Conservation (phyloP, 2,329 filamentous ascomycete genomes). For the Aspergillus awamori region DNA sequence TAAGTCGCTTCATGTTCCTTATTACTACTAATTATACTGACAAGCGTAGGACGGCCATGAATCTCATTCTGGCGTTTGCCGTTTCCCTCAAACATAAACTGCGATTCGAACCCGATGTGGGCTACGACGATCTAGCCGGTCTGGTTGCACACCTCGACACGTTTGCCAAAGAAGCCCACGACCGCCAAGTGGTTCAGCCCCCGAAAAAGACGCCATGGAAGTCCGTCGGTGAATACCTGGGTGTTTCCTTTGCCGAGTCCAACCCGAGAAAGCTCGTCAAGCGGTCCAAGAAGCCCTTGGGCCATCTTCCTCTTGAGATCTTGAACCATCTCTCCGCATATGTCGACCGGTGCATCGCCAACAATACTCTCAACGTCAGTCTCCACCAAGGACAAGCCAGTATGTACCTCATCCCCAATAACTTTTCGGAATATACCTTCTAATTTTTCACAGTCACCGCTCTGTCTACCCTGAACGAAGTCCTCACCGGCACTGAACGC, state of each 20-base stretch:
- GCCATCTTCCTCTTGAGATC: constrained; percentile 83
- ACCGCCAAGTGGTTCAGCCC: constrained; percentile 40
- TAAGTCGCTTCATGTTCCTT: constrained; percentile 25
- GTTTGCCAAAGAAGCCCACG: constrained; percentile 65
- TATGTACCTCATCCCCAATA: constrained; percentile 21
- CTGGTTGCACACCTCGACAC: constrained; percentile 74
- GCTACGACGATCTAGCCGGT: constrained; percentile 72
- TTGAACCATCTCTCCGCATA: constrained; percentile 71
- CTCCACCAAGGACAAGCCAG: constrained; percentile 44
- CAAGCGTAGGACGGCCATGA: constrained; percentile 61
- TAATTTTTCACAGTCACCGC: constrained; percentile 53
- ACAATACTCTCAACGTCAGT: constrained; percentile 40
- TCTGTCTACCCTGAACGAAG: constrained; percentile 69
- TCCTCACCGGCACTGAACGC: constrained; percentile 72
- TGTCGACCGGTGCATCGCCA: constrained; percentile 61
- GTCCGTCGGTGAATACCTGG: constrained; percentile 70
- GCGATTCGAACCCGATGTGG: constrained; percentile 78
- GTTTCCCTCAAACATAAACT: constrained; percentile 78
- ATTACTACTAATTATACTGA: constrained; percentile 14
- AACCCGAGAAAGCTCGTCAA: constrained; percentile 81
- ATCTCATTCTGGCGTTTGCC: constrained; percentile 77
- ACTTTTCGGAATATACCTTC: background rate
- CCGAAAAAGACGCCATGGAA: constrained; percentile 61
- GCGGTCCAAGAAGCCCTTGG: constrained; percentile 69
- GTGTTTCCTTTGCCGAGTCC: constrained; percentile 72